Base-by-base conservation (phyloP, 2,329 filamentous ascomycete genomes). In the Stagonosporopsis vannaccii region DNA sequence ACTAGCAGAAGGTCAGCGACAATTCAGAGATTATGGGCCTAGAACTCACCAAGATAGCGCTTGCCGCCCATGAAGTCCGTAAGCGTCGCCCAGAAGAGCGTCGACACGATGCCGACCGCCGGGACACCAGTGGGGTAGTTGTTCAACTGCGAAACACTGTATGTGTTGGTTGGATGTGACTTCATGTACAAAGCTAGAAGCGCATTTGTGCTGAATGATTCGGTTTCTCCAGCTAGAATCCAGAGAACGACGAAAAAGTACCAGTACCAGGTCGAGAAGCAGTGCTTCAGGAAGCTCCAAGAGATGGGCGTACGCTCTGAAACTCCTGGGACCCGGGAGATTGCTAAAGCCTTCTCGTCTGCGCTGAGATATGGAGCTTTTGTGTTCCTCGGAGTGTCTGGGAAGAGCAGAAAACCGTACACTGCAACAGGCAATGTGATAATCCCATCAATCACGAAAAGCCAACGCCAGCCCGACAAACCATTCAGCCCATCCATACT, bases 141-240 rank as follows among this genome's bases (percentile, higher is more conserved):
- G 71, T 85, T 84, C 13, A 82, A 67, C 56, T 84, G 80, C 1
- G 80, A 65, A 1, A 84, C 72, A 4, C 77, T 75, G 60, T 83
- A 84, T 17, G 73, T 73, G 1, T 73, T 76, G 0, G 73, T 78
- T 0, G 78, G 77, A 49, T 81, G 77, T 0, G 75, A 67, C 55
- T 81, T 80, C 78, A 84, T 78, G 59, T 82, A 84, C 1, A 85
- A 62, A 0, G 79, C 75, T 0, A 85, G 65, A 2, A 90, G 78
- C 0, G 84, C 78, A 71, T 91, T 90, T 19, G 83, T 81, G 48
- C 83, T 85, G 71, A 90, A 91, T 0, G 86, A 89, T 70, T 92
- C 89, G 0, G 86, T 87, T 68, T 90, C 87, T 26, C 88, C 87
- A 0, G 87, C 88, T 36, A 91, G 85, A 60, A 89, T 83, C 87